phyloP scores from a whole-genome alignment of 1,139 yeast genomes.

The Zhuliangozyma blackwelliae region DNA sequence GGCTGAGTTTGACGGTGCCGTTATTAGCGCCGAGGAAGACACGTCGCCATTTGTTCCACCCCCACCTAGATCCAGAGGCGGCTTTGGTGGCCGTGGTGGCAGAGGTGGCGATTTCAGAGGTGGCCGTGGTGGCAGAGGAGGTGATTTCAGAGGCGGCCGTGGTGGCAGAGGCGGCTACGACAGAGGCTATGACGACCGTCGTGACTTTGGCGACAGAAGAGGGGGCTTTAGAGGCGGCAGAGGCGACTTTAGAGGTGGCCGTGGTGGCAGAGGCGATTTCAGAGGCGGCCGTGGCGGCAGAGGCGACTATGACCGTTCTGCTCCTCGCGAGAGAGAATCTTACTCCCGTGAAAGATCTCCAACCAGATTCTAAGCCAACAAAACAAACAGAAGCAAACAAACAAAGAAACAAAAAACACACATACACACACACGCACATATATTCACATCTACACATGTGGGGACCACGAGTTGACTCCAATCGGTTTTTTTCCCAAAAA shows the following conservation, averaged over 20 bases:
- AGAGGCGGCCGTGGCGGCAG: slow-evolving; percentile 24
- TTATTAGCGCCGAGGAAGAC: slow-evolving; percentile 71
- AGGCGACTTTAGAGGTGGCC: slow-evolving; percentile 34
- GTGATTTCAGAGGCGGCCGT: slow-evolving; percentile 25
- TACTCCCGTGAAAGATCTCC: slow-evolving; percentile 49
- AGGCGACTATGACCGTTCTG: slow-evolving; percentile 27
- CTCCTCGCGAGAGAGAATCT: slow-evolving; percentile 30
- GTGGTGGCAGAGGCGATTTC: slow-evolving; percentile 34
- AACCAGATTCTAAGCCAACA: slow-evolving; percentile 31
- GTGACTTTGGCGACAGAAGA: slow-evolving; percentile 19
- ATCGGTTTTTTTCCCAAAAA: no score
- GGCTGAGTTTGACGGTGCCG: slow-evolving; percentile 64
- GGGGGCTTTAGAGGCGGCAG: slow-evolving; percentile 28
- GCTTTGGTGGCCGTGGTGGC: slow-evolving; percentile 27
- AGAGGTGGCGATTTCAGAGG: slow-evolving; percentile 38
- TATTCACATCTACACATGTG: no score
- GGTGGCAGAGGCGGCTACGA: slow-evolving; percentile 33
- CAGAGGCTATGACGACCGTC: slow-evolving; percentile 31
- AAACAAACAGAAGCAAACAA: no score
- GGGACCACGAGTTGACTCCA: no score
- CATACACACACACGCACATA: no score
- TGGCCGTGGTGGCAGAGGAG: slow-evolving; percentile 34
- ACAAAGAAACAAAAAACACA: no score
- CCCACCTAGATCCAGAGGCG: slow-evolving; percentile 53
- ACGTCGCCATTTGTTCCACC: slow-evolving; percentile 74